These are phyloP conservation scores for Ziziphus jujuba DNA, from an alignment of 306 rosid species.

Conservation along the genomic window DNA sequence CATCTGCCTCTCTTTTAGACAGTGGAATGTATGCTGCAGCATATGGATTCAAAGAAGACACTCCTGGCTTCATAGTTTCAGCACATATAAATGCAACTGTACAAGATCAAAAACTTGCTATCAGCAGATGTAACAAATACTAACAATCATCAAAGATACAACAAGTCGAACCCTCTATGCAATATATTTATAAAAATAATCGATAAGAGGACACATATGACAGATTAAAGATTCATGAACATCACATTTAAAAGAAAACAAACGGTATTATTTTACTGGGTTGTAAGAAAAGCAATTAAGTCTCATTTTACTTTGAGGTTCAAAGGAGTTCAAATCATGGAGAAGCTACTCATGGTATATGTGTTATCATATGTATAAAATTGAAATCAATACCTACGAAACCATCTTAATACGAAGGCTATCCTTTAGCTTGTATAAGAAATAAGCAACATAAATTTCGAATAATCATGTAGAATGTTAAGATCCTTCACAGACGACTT, in stretches of 20 bases:
- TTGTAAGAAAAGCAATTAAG: no score
- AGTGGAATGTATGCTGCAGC: constrained; percentile 78
- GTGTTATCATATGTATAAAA: no score
- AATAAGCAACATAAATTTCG: no score
- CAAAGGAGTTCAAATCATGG: no score
- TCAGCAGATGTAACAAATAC: constrained; percentile 5
- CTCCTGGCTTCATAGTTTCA: constrained; percentile 53
- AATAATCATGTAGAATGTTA: background rate
- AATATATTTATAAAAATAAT: constrained; percentile 2
- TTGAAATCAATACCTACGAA: background rate
- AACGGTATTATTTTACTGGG: no score
- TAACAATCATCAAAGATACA: background rate
- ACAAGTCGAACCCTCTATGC: background rate
- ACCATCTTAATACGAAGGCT: no score
- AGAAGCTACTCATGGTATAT: no score
- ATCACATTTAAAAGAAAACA: no score
- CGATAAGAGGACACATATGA: no score
- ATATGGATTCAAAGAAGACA: constrained; percentile 72
- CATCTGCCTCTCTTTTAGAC: constrained; percentile 45
- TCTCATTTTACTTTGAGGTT: no score
- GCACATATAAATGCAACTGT: constrained; percentile 13
- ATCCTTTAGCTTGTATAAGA: no score
- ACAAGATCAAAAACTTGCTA: background rate
- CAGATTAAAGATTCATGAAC: background rate
- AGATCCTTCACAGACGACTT: background rate